These are phyloP conservation scores for Chenopodium quinoa DNA, from an alignment of 148 eudicot species.

Conservation along the genomic window DNA sequence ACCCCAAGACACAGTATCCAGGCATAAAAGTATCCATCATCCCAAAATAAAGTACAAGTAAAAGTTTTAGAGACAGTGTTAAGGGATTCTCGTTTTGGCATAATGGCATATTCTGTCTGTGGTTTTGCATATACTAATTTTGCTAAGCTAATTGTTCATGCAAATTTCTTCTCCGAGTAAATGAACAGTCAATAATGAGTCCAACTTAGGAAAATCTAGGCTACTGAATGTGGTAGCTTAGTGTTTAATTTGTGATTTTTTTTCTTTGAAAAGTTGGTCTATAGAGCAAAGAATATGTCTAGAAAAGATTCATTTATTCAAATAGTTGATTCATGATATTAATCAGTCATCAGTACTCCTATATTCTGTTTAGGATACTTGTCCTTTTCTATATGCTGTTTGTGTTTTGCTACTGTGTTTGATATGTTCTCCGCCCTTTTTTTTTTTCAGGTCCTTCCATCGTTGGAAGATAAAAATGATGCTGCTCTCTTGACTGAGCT, in stretches of 20 bases:
- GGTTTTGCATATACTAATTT: neutral
- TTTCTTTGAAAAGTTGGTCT: neutral
- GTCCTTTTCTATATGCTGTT: neutral
- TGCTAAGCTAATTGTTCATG: neutral
- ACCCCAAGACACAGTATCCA: neutral
- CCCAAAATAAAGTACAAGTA: neutral
- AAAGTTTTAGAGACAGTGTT: neutral
- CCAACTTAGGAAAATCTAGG: neutral
- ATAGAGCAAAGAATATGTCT: neutral
- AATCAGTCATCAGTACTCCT: neutral
- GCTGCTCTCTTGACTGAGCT: conserved; percentile 33
- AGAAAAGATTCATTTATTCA: neutral
- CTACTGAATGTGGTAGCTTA: neutral
- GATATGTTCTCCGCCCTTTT: neutral
- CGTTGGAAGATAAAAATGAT: conserved; percentile 30
- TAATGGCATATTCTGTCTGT: no score
- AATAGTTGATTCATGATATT: neutral
- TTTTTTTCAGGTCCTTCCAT: conserved; percentile 31
- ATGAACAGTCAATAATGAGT: neutral
- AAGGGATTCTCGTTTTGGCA: no score
- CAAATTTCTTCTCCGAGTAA: neutral
- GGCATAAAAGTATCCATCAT: neutral
- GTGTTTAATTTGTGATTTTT: neutral
- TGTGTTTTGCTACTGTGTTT: neutral
- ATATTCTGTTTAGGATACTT: neutral